Percentiles rank a stretch among this genome's conserved stretches.
Conservation (phyloP, 805 yeast genomes). For the Pichia californica region DNA sequence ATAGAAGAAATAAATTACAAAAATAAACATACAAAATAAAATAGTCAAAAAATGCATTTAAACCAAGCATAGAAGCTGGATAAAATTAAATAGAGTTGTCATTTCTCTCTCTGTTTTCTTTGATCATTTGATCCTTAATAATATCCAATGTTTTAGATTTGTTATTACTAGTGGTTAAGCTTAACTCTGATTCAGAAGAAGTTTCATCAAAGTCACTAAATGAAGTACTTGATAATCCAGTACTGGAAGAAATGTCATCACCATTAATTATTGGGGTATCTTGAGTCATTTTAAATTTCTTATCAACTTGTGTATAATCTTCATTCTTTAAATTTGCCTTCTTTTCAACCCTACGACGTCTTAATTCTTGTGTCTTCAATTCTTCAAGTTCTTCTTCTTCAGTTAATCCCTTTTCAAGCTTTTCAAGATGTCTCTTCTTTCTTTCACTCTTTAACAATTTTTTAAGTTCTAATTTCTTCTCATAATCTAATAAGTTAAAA, state of each 20-base stretch:
- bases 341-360: constrained; percentile 34
- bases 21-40: no score
- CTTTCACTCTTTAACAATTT: constrained; percentile 24
- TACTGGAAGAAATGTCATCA: constrained; percentile 34
- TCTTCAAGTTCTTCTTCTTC: constrained; percentile 46
- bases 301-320: constrained; percentile 7
- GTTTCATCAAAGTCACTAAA: constrained; percentile 21
- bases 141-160: constrained; percentile 13
- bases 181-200: constrained; percentile 12
- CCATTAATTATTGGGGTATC: constrained; percentile 45
- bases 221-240: constrained; percentile 26
- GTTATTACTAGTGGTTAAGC: not conserved
- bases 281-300: constrained; percentile 34
- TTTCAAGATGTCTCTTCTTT: constrained; percentile 18
- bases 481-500: constrained; percentile 52
- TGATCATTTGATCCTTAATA: constrained; percentile 25
- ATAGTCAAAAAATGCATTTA: no score
- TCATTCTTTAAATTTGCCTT: constrained; percentile 21
- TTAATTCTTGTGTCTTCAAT: constrained; percentile 39
- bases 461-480: constrained; percentile 32
- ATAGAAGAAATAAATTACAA: no score
- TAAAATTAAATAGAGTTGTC: not conserved
- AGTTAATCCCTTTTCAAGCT: constrained; percentile 18
- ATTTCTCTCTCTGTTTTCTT: constrained; percentile 25
- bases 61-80: no score